phyloP scores from a whole-genome alignment of 2,329 filamentous ascomycete species.

The Orbilia brochopaga region DNA sequence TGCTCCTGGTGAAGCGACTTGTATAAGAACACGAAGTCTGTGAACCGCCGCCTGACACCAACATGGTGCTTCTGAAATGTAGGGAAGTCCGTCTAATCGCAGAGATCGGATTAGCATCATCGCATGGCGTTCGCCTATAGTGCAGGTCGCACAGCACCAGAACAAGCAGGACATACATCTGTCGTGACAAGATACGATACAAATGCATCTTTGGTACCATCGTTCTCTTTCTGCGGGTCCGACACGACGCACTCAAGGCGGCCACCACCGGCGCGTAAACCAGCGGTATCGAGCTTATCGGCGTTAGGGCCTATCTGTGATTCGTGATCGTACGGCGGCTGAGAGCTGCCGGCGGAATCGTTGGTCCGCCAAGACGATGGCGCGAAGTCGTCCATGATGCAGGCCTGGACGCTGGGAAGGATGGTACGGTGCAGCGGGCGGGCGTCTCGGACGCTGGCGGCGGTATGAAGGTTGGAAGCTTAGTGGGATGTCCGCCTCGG shows the following conservation, averaged over 20 bases:
- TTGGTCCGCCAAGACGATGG: constrained; percentile 34
- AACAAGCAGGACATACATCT: constrained; percentile 67
- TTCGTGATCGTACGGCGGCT: constrained; percentile 47
- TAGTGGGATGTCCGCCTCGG: constrained; percentile 33
- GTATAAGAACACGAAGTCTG: constrained; percentile 96
- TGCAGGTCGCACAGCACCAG: not conserved
- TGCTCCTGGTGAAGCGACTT: constrained; percentile 87
- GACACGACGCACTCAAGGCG: constrained; percentile 82
- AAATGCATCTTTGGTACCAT: constrained; percentile 95
- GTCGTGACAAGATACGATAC: constrained; percentile 95
- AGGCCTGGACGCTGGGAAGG: not conserved
- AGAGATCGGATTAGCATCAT: too few relatives aligned
- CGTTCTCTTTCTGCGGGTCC: constrained; percentile 88
- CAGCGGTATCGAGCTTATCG: constrained; percentile 64
- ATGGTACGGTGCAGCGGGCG: not conserved
- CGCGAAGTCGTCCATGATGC: constrained; percentile 42
- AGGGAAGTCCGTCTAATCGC: constrained; percentile 82
- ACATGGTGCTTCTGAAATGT: constrained; percentile 85
- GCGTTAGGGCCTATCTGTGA: constrained; percentile 56
- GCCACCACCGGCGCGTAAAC: constrained; percentile 75
- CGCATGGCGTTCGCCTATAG: not conserved
- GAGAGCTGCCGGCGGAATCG: constrained; percentile 42
- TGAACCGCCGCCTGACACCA: constrained; percentile 86
- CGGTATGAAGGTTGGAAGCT: constrained; percentile 15
- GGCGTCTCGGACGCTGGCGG: constrained; percentile 8